Evolutionary conservation across 768 basidiomycete genomes (phyloP).

Genomic region (Stropharia rugosoannulata): DNA sequence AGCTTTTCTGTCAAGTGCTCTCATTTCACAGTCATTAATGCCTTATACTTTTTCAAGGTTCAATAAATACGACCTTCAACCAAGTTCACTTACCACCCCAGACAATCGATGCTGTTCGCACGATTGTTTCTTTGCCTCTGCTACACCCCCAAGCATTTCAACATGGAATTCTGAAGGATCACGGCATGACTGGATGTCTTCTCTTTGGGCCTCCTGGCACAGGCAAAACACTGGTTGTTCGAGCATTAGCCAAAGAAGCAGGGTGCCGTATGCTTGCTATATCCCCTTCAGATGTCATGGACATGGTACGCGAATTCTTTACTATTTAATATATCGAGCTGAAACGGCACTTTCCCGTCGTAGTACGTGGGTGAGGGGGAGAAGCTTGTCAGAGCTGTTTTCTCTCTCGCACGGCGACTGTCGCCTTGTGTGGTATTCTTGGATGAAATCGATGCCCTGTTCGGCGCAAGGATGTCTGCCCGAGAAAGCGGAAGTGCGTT

Average conservation of each 20-base stretch:
- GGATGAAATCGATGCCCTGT: conserved; percentile 93
- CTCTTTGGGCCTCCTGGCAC: conserved; percentile 91
- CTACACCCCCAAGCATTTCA: conserved; percentile 86
- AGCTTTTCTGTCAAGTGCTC: conserved; percentile 17
- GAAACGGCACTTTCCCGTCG: neutral
- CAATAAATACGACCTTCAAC: conserved; percentile 80
- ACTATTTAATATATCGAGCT: neutral
- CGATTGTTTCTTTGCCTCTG: conserved; percentile 86
- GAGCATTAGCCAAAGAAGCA: conserved; percentile 90
- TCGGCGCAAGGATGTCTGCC: conserved; percentile 79
- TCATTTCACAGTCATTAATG: neutral
- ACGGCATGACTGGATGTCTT: conserved; percentile 88
- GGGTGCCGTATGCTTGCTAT: conserved; percentile 92
- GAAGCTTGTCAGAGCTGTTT: conserved; percentile 86
- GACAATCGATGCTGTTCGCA: conserved; percentile 90
- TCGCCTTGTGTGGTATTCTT: conserved; percentile 94
- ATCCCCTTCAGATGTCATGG: conserved; percentile 93
- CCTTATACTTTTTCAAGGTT: conserved; percentile 34
- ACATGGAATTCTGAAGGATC: conserved; percentile 86
- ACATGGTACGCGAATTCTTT: conserved; percentile 63
- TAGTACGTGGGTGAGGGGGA: conserved; percentile 90
- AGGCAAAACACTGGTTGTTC: conserved; percentile 87
- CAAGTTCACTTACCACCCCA: conserved; percentile 87
- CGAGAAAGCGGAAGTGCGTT: conserved; percentile 77
- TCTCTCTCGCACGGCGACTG: conserved; percentile 79